Percentiles rank a stretch among this genome's conserved stretches.
Evolutionary conservation across 2,329 filamentous ascomycete genomes (phyloP).

Genomic region (Hypoxylon sp.): DNA sequence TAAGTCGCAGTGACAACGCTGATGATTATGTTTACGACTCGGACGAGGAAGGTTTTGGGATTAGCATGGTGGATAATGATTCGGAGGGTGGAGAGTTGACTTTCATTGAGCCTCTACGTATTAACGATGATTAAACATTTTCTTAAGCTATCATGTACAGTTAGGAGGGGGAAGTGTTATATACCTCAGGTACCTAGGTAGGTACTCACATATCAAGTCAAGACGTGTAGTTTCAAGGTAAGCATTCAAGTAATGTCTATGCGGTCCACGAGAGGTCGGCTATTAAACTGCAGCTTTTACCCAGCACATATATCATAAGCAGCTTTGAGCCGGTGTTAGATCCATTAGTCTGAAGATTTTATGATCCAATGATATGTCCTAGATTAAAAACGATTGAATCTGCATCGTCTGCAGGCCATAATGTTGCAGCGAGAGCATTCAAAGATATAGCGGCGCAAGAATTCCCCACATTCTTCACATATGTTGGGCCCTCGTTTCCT

Average conservation of each 20-base stretch:
- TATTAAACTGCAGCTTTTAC: not conserved
- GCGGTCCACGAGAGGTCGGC: not conserved
- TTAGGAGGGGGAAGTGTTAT: slow-evolving; percentile 6
- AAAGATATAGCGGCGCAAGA: no score
- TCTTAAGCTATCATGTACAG: not conserved
- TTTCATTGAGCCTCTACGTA: slow-evolving; percentile 45
- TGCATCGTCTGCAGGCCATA: no score
- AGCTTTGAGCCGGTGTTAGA: no score
- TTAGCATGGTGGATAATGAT: slow-evolving; percentile 55
- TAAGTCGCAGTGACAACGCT: not conserved
- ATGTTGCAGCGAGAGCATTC: no score
- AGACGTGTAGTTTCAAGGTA: not conserved
- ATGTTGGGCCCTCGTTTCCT: no score
- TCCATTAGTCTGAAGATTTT: no score
- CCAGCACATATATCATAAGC: not conserved
- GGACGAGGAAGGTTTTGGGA: slow-evolving; percentile 51
- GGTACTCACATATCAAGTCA: slow-evolving; percentile 5
- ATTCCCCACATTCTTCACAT: no score
- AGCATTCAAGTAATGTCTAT: not conserved
- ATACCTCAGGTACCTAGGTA: no score
- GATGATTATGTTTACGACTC: slow-evolving; percentile 47
- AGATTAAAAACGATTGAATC: no score
- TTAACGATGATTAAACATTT: slow-evolving; percentile 33
- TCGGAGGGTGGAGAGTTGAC: slow-evolving; percentile 48
- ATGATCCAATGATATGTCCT: no score